phyloP scores from a whole-genome alignment of 768 basidiomycete species.

The Hortiboletus flavorubellus region DNA sequence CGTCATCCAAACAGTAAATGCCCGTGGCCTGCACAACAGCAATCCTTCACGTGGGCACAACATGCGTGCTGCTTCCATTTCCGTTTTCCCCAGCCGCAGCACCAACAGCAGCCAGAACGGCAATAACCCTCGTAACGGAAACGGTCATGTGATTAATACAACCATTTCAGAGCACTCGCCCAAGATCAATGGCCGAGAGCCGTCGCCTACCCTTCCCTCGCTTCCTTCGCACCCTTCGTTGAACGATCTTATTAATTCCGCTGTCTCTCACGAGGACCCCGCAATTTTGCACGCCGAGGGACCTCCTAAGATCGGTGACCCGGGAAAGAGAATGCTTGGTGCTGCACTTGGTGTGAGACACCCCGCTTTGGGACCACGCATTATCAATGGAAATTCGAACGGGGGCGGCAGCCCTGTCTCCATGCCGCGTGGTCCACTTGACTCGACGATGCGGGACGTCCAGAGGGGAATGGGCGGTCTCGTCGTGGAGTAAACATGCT shows the following conservation, averaged over 20 bases:
- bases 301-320: constrained; percentile 86
- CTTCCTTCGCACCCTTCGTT: constrained; percentile 82
- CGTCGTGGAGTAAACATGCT: constrained; percentile 59
- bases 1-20: constrained; percentile 80
- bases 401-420: constrained; percentile 32
- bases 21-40: constrained; percentile 59
- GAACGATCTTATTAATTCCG: constrained; percentile 78
- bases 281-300: constrained; percentile 52
- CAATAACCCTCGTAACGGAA: constrained; percentile 27
- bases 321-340: constrained; percentile 86
- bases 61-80: constrained; percentile 64
- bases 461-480: constrained; percentile 76
- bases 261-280: constrained; percentile 58
- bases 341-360: constrained; percentile 82
- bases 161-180: constrained; percentile 52
- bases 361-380: constrained; percentile 64
- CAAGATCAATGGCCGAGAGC: constrained; percentile 53
- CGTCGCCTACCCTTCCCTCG: constrained; percentile 78
- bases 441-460: constrained; percentile 60
- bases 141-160: constrained; percentile 36
- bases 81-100: constrained; percentile 56
- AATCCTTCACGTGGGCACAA: constrained; percentile 70
- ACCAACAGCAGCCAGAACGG: constrained; percentile 37
- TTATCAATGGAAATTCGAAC: constrained; percentile 40
- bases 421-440: constrained; percentile 39